Evolutionary conservation across 2,329 filamentous ascomycete genomes (phyloP).

Genomic region (Fusarium austroafricanum): DNA sequence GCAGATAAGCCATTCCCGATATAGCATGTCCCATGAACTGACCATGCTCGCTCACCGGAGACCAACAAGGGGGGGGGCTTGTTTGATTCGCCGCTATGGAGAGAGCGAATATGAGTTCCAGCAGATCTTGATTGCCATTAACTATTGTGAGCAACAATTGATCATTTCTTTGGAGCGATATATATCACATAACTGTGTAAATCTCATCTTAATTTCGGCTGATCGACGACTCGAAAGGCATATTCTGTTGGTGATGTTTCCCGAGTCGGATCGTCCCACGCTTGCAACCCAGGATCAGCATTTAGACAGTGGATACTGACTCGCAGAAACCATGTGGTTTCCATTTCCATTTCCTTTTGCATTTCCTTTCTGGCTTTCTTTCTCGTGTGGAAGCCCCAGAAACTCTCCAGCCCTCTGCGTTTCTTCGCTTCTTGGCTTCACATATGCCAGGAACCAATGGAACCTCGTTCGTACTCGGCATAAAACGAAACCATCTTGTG

Average conservation of each 20-base stretch:
- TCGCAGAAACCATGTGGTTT: constrained; percentile 42
- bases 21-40: constrained; percentile 43
- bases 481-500: constrained; percentile 3
- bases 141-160: not conserved
- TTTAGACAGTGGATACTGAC: constrained; percentile 33
- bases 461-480: constrained; percentile 23
- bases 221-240: constrained; percentile 16
- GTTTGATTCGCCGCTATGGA: constrained; percentile 23
- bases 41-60: constrained; percentile 37
- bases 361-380: not conserved
- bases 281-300: constrained; percentile 12
- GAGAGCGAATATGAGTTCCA: constrained; percentile 7
- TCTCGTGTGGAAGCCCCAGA: constrained; percentile 24
- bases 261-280: constrained; percentile 13
- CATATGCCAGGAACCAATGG: constrained; percentile 15
- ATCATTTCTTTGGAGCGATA: constrained; percentile 1
- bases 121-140: not conserved
- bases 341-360: not conserved
- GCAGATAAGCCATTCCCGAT: constrained; percentile 42
- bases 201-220: constrained; percentile 23
- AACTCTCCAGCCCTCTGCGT: constrained; percentile 6
- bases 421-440: not conserved
- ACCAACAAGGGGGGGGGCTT: constrained; percentile 19
- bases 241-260: constrained; percentile 11
- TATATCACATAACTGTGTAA: not conserved